Base-by-base conservation (phyloP, 139 green algal genomes). In the Coelastrella sp. region DNA sequence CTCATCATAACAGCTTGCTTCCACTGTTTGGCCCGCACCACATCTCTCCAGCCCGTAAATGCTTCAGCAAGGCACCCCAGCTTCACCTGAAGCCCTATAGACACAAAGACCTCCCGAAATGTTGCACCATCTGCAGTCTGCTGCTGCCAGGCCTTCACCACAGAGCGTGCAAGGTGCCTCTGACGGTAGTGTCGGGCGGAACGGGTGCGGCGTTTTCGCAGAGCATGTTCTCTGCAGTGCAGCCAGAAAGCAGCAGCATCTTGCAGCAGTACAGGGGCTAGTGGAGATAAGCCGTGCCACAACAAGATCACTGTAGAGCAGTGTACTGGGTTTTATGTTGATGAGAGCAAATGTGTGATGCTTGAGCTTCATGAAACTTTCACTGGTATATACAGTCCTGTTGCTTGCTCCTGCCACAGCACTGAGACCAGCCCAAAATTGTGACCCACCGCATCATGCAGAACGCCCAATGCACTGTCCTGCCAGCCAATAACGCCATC, bases 201-300 rank as follows among this genome's bases (percentile, higher is more conserved):
- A 60, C 78, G 78, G 35, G 78, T 82, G 63, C 87, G 78, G 65
- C 87, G 78, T 78, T 91, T 91, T 8, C 87, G 65, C 35, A 91
- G 22, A 4, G 87, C 87, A 35, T 91, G 66, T n/a, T 80, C 78
- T 61, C 87, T 90, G 60, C 19, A 25, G 68, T 76, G 17, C 68
- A 76, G 19, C 1, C n/a, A 12, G 15, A 14, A 70, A 12, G 0
- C 15, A 6, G 15, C 63, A 70, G 63, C 63, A 22, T 14, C 5
- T 70, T 14, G 63, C 63, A 22, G 63, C 12, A 70, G 15, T 22
- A 17, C 63, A 70, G 12, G 63, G 63, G 63, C 63, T 70, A 17
- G 15, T 70, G 12, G 63, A 70, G 63, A 70, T 17, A 70, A 6
- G 63, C 63, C 15, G 63, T 70, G 63, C 63, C 63, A 70, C 63